phyloP scores from a whole-genome alignment of 2,329 filamentous ascomycete species.

The Fusarium sp. region DNA sequence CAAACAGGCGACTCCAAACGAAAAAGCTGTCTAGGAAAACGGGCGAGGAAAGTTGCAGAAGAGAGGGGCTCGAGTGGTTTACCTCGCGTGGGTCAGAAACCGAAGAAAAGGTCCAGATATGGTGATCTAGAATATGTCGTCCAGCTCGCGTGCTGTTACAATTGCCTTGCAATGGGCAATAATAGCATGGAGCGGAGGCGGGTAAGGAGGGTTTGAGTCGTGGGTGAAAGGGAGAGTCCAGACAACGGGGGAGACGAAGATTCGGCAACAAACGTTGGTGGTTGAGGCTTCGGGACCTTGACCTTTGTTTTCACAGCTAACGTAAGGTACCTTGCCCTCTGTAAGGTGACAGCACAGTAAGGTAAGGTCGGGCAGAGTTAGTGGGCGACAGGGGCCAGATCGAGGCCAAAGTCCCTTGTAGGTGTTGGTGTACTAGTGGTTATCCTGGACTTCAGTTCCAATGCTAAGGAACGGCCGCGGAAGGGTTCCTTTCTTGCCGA shows the following conservation, averaged over 20 bases:
- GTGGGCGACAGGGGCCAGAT: constrained; percentile 26
- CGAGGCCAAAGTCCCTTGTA: constrained; percentile 47
- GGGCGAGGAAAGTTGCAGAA: constrained; percentile 36
- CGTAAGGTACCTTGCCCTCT: background rate
- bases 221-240: constrained; percentile 46
- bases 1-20: constrained; percentile 31
- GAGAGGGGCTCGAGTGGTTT: constrained; percentile 41
- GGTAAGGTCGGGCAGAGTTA: constrained; percentile 17
- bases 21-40: constrained; percentile 35
- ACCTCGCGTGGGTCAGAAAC: constrained; percentile 45
- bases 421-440: constrained; percentile 12
- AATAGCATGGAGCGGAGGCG: constrained; percentile 49
- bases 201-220: constrained; percentile 41
- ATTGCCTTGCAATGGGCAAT: constrained; percentile 56
- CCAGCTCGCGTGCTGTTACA: constrained; percentile 53
- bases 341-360: background rate
- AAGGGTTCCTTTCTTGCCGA: constrained; percentile 12
- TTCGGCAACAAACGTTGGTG: constrained; percentile 47
- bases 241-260: constrained; percentile 44
- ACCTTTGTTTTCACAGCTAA: constrained; percentile 52
- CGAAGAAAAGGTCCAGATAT: constrained; percentile 36
- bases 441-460: background rate
- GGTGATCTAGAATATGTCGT: constrained; percentile 47
- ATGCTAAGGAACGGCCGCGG: constrained; percentile 16
- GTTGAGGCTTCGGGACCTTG: constrained; percentile 51